Base-by-base conservation (phyloP, 2,329 filamentous ascomycete genomes). In the Fusarium tuaranense region DNA sequence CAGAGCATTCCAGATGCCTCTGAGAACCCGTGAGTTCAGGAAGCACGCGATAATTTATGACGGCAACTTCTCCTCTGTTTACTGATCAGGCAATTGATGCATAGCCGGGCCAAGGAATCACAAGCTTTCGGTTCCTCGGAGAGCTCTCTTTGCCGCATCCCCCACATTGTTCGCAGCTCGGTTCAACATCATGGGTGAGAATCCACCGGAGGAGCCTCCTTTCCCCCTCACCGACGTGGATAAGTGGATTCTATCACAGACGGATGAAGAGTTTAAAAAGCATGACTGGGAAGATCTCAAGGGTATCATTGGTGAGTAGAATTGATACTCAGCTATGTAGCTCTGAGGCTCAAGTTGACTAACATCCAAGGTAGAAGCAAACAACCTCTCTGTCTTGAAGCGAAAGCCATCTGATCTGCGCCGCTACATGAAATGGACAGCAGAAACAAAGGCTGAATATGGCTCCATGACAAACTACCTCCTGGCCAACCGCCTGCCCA, bases 401-500 rank as follows among this genome's bases (percentile, higher is more conserved):
- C 90, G 96, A 41, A 91, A 92, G 68, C 95, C 96, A 1, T 95
- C 93, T 30, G 93, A 97, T 77, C 86, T 98, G 70, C 89, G 93
- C 63, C 89, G 89, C 46, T 98, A 98, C 80, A 92, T 96, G 78
- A 86, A 92, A 80, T 98, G 93, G 89, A 94, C 92, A 16, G 86
- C 90, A 58, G 87, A 91, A 68, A 91, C 93, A 61, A 92, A 93
- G 76, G 87, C 88, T 68, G 84, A 92, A 76, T 94, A 97, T 85
- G 95, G 95, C 71, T 94, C 91, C 74, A 93, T 97, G 79, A 92
- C 94, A 84, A 88, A 91, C 67, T 98, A 94, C 82, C 89, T 98
- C 60, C 85, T 97, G 64, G 86, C 88, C 65, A 88, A 97, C 82
- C 89, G 95, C 44, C 86, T 98, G 69, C 89, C 90, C 34, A 83